A percentile compares a stretch with the other conserved stretches of the same genome.
Conservation (phyloP, 108 stramenopile genomes). For the Parietichytrium sp. region DNA sequence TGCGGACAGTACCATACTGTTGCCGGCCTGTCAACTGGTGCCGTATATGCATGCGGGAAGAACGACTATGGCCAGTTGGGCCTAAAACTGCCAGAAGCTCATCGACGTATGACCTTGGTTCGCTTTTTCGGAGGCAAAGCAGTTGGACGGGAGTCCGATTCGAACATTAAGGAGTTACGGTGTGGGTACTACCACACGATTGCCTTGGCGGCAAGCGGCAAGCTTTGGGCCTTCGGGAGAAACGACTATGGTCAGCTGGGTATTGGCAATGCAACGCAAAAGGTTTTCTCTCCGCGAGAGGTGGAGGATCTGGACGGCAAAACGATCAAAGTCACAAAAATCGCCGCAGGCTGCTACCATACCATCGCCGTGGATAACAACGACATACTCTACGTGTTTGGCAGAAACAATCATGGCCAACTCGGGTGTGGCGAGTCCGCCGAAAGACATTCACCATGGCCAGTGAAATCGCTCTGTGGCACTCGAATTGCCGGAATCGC, state of each 20-base stretch:
- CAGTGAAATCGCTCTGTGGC: conserved; percentile 57
- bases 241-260: conserved; percentile 92
- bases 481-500: conserved; percentile 59
- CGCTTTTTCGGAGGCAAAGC: conserved; percentile 18
- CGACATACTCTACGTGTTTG: conserved; percentile 62
- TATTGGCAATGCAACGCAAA: conserved; percentile 58
- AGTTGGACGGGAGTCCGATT: background rate
- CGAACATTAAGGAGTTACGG: conserved; percentile 40
- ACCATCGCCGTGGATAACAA: conserved; percentile 52
- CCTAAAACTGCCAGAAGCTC: conserved; percentile 38
- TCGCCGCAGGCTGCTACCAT: conserved; percentile 61
- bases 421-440: conserved; percentile 61
- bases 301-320: conserved; percentile 41
- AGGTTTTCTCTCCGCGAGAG: background rate
- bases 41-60: conserved; percentile 59
- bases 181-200: conserved; percentile 88
- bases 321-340: conserved; percentile 18
- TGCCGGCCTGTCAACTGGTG: conserved; percentile 47
- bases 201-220: conserved; percentile 74
- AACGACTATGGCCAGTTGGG: conserved; percentile 69
- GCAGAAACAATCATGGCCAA: conserved; percentile 65
- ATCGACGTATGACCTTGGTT: conserved; percentile 41
- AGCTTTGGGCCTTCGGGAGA: conserved; percentile 84
- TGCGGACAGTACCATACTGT: conserved; percentile 65
- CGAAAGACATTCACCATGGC: conserved; percentile 55